Evolutionary conservation across 257 asterid species (phyloP).

Genomic region (Nicotiana knightiana): DNA sequence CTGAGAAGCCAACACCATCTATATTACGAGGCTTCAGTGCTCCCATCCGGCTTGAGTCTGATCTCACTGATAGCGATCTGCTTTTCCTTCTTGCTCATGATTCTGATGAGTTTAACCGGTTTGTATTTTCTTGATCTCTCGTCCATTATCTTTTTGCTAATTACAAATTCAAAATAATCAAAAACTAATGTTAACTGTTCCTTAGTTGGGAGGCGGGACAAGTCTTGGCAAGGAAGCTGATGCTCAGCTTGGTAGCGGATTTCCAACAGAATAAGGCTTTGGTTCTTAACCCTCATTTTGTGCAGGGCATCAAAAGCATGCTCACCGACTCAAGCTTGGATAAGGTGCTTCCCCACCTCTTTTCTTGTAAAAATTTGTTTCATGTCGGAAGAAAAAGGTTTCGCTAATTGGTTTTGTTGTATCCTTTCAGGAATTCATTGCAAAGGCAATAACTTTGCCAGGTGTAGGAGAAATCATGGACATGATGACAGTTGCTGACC

Average conservation of each 20-base stretch:
- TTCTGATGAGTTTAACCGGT: constrained; percentile 88
- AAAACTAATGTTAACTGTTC: constrained; percentile 8
- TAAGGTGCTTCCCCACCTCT: constrained; percentile 35
- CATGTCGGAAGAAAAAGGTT: not conserved
- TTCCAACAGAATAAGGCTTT: constrained; percentile 61
- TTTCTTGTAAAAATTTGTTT: not conserved
- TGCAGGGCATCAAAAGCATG: constrained; percentile 59
- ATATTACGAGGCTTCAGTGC: constrained; percentile 78
- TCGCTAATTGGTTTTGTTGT: not conserved
- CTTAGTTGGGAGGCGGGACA: constrained; percentile 87
- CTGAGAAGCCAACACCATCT: constrained; percentile 63
- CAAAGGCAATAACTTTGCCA: constrained; percentile 76
- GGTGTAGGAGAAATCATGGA: constrained; percentile 87
- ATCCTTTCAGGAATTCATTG: constrained; percentile 59
- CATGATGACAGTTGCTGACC: constrained; percentile 81
- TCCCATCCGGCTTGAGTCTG: constrained; percentile 71
- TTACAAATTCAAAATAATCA: not conserved
- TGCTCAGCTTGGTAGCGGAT: constrained; percentile 67
- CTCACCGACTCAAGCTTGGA: constrained; percentile 59
- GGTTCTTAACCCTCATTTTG: constrained; percentile 60
- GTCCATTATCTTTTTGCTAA: not conserved
- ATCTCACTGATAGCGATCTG: constrained; percentile 61
- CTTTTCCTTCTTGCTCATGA: constrained; percentile 78
- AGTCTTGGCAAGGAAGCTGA: constrained; percentile 66
- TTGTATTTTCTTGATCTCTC: constrained; percentile 8